Evolutionary conservation across 2,329 filamentous ascomycete genomes (phyloP).

Genomic region (Rhinocladiella similis): DNA sequence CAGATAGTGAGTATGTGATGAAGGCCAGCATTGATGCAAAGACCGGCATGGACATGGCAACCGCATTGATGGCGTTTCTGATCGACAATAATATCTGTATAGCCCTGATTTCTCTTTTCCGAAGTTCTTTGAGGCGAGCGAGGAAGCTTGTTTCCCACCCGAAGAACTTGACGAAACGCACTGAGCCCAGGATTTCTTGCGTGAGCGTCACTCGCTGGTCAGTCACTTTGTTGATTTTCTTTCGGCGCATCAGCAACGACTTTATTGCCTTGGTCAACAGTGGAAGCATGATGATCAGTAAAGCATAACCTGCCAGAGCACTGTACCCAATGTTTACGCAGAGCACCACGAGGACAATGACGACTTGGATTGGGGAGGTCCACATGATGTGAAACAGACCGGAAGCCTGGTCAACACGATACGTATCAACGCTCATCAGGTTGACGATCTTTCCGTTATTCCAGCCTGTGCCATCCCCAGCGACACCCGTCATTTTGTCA

Average conservation of each 20-base stretch:
- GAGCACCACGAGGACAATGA: slow-evolving; percentile 77
- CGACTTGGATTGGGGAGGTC: slow-evolving; percentile 76
- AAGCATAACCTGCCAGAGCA: slow-evolving; percentile 80
- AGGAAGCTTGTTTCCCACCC: slow-evolving; percentile 92
- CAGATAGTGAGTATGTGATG: slow-evolving; percentile 69
- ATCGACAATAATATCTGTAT: slow-evolving; percentile 82
- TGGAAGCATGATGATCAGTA: slow-evolving; percentile 77
- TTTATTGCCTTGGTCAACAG: slow-evolving; percentile 75
- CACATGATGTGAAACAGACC: slow-evolving; percentile 90
- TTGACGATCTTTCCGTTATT: slow-evolving; percentile 89
- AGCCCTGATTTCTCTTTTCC: slow-evolving; percentile 73
- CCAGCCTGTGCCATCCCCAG: slow-evolving; percentile 79
- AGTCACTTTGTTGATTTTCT: slow-evolving; percentile 86
- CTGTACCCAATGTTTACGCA: slow-evolving; percentile 87
- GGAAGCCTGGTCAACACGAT: slow-evolving; percentile 84
- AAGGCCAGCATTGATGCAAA: slow-evolving; percentile 96
- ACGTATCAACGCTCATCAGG: slow-evolving; percentile 92
- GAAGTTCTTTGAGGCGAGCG: slow-evolving; percentile 70
- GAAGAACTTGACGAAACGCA: slow-evolving; percentile 95
- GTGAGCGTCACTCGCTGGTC: slow-evolving; percentile 89
- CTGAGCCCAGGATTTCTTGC: slow-evolving; percentile 86
- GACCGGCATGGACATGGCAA: slow-evolving; percentile 81
- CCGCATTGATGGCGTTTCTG: slow-evolving; percentile 79
- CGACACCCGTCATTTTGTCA: slow-evolving; percentile 49
- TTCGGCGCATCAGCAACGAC: slow-evolving; percentile 71